Percentiles rank a stretch among this genome's conserved stretches.
Evolutionary conservation across 331 rosid species (phyloP).

Genomic region (Rhamnella rubrinervis): DNA sequence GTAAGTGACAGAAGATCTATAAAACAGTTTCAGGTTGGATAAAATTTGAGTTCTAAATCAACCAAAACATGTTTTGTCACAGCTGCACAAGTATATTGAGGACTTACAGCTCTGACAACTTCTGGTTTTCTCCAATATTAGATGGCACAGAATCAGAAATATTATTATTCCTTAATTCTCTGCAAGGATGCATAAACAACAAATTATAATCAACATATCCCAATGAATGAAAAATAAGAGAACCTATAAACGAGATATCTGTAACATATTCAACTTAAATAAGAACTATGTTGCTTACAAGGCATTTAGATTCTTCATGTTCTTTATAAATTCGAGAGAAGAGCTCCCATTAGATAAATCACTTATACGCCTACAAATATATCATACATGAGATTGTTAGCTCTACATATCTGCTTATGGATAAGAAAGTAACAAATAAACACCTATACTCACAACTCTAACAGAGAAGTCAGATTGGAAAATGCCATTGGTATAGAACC

Average conservation of each 20-base stretch:
- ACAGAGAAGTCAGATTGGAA: conserved; percentile 52
- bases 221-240: no score
- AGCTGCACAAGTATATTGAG: conserved; percentile 4
- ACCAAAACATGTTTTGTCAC: not conserved
- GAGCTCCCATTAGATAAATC: conserved; percentile 64
- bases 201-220: no score
- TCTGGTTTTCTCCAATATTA: conserved; percentile 42
- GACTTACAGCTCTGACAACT: conserved; percentile 55
- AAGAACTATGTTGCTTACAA: conserved; percentile 40
- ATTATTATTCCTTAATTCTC: conserved; percentile 49
- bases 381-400: conserved; percentile 25
- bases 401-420: not conserved
- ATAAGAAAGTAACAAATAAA: not conserved
- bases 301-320: conserved; percentile 52
- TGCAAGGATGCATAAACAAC: no score
- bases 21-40: no score
- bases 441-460: conserved; percentile 49
- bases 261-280: no score
- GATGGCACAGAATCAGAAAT: conserved; percentile 60
- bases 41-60: not conserved
- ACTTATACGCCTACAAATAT: conserved; percentile 50
- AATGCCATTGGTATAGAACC: conserved; percentile 58
- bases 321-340: conserved; percentile 48
- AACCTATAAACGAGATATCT: no score
- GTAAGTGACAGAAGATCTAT: no score